A percentile compares a stretch with the other conserved stretches of the same genome.
Evolutionary conservation across 1,284 basidiomycete species (phyloP).

Genomic region (Pseudozyma tsukubaensis): DNA sequence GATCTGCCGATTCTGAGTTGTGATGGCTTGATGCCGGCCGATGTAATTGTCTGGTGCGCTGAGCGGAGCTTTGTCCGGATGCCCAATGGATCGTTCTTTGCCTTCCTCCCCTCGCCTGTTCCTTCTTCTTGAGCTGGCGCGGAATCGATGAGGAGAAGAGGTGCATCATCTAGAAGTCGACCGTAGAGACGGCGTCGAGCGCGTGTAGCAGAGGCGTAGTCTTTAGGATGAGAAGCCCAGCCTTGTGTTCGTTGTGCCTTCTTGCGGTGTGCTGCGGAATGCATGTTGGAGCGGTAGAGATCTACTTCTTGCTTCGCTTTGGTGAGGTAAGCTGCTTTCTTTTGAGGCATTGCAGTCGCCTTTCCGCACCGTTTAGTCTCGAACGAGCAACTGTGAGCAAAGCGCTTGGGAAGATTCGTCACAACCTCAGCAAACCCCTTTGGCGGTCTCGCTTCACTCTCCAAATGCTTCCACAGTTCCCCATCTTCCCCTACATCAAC

Average conservation of each 20-base stretch:
- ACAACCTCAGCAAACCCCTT: neutral
- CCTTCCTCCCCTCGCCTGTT: neutral
- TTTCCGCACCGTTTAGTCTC: neutral
- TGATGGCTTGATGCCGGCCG: neutral
- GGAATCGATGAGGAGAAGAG: constrained; percentile 10
- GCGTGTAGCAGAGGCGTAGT: constrained; percentile 1
- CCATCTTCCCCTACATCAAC: constrained; percentile 12
- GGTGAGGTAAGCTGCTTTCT: neutral
- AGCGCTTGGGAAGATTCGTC: constrained; percentile 6
- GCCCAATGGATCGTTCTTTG: constrained; percentile 3
- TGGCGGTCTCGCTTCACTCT: constrained; percentile 3
- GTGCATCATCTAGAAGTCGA: constrained; percentile 9
- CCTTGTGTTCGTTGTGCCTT: constrained; percentile 10
- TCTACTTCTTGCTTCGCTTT: constrained; percentile 1
- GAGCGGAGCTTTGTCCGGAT: neutral
- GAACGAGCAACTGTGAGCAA: neutral
- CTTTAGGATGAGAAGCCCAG: constrained; percentile 35
- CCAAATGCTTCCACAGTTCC: constrained; percentile 7
- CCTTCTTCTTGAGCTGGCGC: neutral
- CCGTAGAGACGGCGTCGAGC: constrained; percentile 28
- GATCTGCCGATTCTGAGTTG: constrained; percentile 1
- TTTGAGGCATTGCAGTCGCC: neutral
- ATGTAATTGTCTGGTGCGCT: neutral
- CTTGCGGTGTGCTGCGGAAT: constrained; percentile 9
- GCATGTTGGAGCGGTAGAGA: constrained; percentile 11